These are phyloP conservation scores for Vanilla planifolia DNA, from an alignment of 106 monocot species.

Conservation along the genomic window DNA sequence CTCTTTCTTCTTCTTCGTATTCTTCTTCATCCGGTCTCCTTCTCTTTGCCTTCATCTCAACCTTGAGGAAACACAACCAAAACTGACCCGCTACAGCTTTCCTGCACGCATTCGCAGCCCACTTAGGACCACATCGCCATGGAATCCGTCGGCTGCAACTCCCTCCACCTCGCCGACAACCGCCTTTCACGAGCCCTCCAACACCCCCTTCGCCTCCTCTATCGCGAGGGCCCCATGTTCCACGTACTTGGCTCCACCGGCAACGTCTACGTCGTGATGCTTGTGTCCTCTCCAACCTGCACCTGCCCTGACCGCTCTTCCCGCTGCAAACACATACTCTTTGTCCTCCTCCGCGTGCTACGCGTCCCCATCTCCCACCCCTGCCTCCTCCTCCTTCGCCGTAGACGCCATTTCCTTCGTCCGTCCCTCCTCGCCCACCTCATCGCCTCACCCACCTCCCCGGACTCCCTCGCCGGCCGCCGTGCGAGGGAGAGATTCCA, in stretches of 20 bases:
- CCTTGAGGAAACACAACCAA: too few relatives aligned
- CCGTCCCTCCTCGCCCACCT: constrained; percentile 45
- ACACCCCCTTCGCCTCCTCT: constrained; percentile 66
- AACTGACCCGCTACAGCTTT: too few relatives aligned
- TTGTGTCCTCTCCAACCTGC: constrained; percentile 47
- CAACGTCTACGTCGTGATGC: constrained; percentile 77
- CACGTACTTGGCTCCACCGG: constrained; percentile 76
- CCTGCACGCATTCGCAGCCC: too few relatives aligned
- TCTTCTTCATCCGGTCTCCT: too few relatives aligned
- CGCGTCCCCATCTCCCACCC: constrained; percentile 41
- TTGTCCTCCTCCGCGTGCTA: constrained; percentile 83
- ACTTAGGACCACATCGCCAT: too few relatives aligned
- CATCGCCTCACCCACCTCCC: constrained; percentile 20
- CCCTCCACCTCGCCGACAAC: too few relatives aligned
- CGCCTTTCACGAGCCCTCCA: constrained; percentile 38
- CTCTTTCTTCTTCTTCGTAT: too few relatives aligned
- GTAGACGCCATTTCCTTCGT: constrained; percentile 40
- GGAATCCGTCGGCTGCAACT: too few relatives aligned
- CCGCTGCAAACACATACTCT: constrained; percentile 93
- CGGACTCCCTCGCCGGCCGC: constrained; percentile 27
- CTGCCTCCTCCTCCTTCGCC: constrained; percentile 34
- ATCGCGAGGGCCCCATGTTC: constrained; percentile 51
- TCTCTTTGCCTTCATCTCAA: too few relatives aligned
- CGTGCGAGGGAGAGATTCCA: constrained; percentile 5
- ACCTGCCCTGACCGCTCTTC: constrained; percentile 71